Base-by-base conservation (phyloP, 2,329 filamentous ascomycete genomes). In the Fusarium sp. region DNA sequence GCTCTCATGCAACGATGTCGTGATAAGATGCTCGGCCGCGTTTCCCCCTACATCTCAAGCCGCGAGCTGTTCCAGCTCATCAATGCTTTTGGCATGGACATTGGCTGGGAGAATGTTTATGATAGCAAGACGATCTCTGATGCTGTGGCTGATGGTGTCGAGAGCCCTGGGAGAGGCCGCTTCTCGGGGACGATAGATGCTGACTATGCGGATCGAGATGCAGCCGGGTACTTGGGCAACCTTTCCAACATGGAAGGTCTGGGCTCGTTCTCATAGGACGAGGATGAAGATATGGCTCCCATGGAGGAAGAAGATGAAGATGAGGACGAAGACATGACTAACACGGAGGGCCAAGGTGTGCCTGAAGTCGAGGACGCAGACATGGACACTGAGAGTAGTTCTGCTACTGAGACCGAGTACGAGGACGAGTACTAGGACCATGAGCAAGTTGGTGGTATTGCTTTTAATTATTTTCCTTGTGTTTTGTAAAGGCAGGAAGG, bases 31-130 rank as follows among this genome's bases (percentile, higher is more conserved):
- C 78, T 85, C 1, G 85, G 77, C 6, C 80, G 79, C 10, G 79
- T 86, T 18, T 56, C 79, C 24, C 79, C 81, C 11, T 74, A 76
- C 37, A 69, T 86, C 3, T 69, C 74, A 3, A 50, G 65, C 0
- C 54, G 69, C 3, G 85, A 87, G 67, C 22, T 71, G 27, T 43
- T 62, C 14, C 77, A 78, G 10, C 75, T 87, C 35, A 62, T 71
- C 10, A 64, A 67, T 4, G 77, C 78, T 4, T 85, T 83, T 50
- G 80, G 79, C 18, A 81, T 87, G 75, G 68, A 69, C 2, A 75
- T 80, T n/a, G 83, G 83, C 24, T 86, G 84, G 85, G 64, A 73
- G 1, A 74, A 60, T 11, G 29, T 83, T 6, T 86, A 86, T 60
- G 78, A 80, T 6, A 52, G 71, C 2, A 73, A 71, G 6, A 71